Evolutionary conservation across 2,329 filamentous ascomycete species (phyloP).

Genomic region (Cordyceps farinosa): DNA sequence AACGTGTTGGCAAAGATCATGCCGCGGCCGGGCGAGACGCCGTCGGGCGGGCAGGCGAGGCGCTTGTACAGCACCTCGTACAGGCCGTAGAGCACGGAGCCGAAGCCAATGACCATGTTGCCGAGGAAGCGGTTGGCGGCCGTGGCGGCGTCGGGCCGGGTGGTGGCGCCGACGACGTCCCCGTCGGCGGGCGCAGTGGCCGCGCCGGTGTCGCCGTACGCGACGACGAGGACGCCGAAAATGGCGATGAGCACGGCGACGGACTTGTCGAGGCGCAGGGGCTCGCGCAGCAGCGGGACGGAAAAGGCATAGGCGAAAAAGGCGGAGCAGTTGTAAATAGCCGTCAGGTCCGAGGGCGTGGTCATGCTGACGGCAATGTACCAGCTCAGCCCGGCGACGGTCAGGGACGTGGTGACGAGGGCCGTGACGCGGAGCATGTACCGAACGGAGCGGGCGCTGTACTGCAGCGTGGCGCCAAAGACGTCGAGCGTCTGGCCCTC

Average conservation of each 20-base stretch:
- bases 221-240: slow-evolving; percentile 85
- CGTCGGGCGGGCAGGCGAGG: slow-evolving; percentile 87
- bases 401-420: slow-evolving; percentile 80
- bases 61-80: slow-evolving; percentile 98
- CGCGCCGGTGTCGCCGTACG: slow-evolving; percentile 72
- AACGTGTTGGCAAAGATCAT: slow-evolving; percentile 96
- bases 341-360: slow-evolving; percentile 87
- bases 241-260: slow-evolving; percentile 85
- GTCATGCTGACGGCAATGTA: slow-evolving; percentile 94
- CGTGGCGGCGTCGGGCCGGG: slow-evolving; percentile 30
- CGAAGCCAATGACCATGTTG: slow-evolving; percentile 87
- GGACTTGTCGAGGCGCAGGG: slow-evolving; percentile 78
- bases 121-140: slow-evolving; percentile 70
- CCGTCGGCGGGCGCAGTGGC: slow-evolving; percentile 36
- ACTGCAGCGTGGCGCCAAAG: slow-evolving; percentile 38
- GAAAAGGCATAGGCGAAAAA: slow-evolving; percentile 99
- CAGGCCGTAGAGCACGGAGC: slow-evolving; percentile 88
- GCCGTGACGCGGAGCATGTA: slow-evolving; percentile 80
- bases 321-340: slow-evolving; percentile 98
- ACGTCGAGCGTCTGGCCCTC: slow-evolving; percentile 72
- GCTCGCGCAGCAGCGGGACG: slow-evolving; percentile 83
- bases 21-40: slow-evolving; percentile 76
- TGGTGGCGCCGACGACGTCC: slow-evolving; percentile 38
- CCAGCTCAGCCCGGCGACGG: slow-evolving; percentile 89
- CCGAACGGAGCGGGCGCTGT: slow-evolving; percentile 42